Conservation (phyloP, 2,329 filamentous ascomycete species). For the Emmonsia crescens region DNA sequence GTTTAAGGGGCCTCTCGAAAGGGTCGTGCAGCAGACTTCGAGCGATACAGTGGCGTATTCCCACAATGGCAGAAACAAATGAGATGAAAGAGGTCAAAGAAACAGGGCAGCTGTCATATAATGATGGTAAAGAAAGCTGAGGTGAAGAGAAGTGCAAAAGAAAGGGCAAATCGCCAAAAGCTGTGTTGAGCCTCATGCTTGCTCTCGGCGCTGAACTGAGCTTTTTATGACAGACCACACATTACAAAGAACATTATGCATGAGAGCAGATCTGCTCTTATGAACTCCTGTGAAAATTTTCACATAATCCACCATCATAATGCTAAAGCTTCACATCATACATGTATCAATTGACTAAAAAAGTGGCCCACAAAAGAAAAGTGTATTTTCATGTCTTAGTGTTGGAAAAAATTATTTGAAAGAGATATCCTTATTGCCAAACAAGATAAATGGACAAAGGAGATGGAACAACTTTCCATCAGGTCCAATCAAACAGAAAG, state of each 20-base stretch:
- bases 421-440: not conserved
- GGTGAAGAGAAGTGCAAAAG: not conserved
- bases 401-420: not conserved
- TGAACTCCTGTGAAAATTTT: not conserved
- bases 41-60: not conserved
- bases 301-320: not conserved
- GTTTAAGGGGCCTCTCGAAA: not conserved
- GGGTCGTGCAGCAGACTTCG: not conserved
- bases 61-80: not conserved
- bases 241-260: not conserved
- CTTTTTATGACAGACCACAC: not conserved
- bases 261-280: not conserved
- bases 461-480: not conserved
- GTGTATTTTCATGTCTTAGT: not conserved
- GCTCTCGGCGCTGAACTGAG: not conserved
- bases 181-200: not conserved
- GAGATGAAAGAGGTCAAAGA: not conserved
- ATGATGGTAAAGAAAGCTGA: not conserved
- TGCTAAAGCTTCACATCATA: not conserved
- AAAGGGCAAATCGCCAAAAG: not conserved
- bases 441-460: not conserved
- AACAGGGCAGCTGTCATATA: not conserved
- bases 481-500: not conserved
- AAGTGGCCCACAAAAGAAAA: not conserved
- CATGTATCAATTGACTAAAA: not conserved